Evolutionary conservation across 106 monocot genomes (phyloP), one percentile per base, ranked within the genome.

Genomic region (Platanthera guangdongensis): DNA sequence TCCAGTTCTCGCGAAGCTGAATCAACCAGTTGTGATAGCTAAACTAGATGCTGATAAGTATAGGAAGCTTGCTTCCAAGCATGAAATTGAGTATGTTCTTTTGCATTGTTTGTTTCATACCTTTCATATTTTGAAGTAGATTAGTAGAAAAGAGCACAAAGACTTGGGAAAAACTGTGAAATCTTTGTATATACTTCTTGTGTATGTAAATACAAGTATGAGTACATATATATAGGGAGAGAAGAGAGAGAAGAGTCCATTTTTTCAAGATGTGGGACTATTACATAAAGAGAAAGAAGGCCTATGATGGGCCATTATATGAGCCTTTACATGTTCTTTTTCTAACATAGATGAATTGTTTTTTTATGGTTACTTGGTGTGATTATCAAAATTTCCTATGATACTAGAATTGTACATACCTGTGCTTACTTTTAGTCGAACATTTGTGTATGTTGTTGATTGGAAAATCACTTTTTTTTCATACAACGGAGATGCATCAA

Each of bases 41-140:
- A 97, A 97, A 83, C 69, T 97, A 67, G 78, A 97, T 83, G 97
- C 91, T 80, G 97, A 97, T 77, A 97, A 97, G 79, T 90, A 91
- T 65, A 81, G 73, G 18, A 97, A 92, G 51, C 73, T 94, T 79
- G 89, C 83, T 78, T 79, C 86, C 19, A 97, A 90, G 88, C 90
- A 94, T 85, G 89, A 90, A 78, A 85, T 97, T 14, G 94, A 97
- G 97, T 97, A 90, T 65, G 94, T 77, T 51, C 21, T 18, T 50
- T 3, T 47, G 32, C 21, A 15, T 71, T 49, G n/a, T 72, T 21
- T 6, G 19, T 73, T 67, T 52, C 46, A 30, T n/a, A 54, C 50
- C 32, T 13, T 32, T 65, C 32, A 65, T 11, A 8, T 32, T 12
- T 64, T 60, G 59, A 11, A 65, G 65, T 32, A 32, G 25, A 25